Evolutionary conservation across 441 rosid species (phyloP).

Genomic region (Metrosideros polymorpha): DNA sequence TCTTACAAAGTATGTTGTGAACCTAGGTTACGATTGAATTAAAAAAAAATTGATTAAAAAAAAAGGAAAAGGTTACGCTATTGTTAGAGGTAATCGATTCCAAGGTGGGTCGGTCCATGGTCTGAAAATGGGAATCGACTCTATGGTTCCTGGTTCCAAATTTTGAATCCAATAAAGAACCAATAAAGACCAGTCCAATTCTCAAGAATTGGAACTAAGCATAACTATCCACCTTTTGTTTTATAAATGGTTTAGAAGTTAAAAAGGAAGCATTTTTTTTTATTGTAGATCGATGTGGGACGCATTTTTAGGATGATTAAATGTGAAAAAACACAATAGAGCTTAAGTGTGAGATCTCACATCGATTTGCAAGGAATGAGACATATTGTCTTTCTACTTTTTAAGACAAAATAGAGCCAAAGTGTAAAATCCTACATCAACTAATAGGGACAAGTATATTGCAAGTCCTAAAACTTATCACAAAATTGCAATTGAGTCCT

Average conservation of each 20-base stretch:
- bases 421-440: background rate
- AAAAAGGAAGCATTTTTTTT: background rate
- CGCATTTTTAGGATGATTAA: background rate
- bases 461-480: too few species aligned
- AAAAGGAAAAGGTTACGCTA: background rate
- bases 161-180: too few species aligned
- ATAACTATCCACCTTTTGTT: too few species aligned
- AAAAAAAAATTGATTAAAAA: background rate
- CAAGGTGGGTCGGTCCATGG: background rate
- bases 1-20: background rate
- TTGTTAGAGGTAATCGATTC: background rate
- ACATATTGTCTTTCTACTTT: background rate
- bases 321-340: background rate
- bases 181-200: background rate
- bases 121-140: background rate
- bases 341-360: background rate
- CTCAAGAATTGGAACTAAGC: too few species aligned
- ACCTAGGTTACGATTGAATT: background rate
- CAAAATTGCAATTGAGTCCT: too few species aligned
- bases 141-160: too few species aligned
- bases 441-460: too few species aligned
- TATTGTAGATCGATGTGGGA: background rate
- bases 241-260: background rate
- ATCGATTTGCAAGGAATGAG: background rate
- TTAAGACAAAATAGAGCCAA: background rate